phyloP scores from a whole-genome alignment of 2,329 filamentous ascomycete species.

The Phialocephala sp. region DNA sequence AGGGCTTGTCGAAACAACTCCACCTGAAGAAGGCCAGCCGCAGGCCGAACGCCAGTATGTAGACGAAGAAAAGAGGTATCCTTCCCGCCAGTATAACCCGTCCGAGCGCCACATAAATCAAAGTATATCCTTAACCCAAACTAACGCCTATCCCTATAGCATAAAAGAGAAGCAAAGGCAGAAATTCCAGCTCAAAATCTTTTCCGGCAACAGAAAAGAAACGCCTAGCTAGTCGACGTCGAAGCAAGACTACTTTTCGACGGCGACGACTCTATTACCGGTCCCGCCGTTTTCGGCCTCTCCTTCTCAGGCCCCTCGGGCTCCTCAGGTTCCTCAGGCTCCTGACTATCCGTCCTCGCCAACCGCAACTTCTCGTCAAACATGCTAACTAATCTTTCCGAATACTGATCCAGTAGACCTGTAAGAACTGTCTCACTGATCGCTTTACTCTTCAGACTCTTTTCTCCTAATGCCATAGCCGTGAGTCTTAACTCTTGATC shows the following conservation, averaged over 20 bases:
- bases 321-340: neutral
- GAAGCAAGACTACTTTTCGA: neutral
- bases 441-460: slow-evolving; percentile 46
- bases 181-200: neutral
- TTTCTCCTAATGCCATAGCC: slow-evolving; percentile 57
- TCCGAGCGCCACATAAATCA: neutral
- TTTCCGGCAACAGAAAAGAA: neutral
- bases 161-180: neutral
- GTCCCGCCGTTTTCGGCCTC: slow-evolving; percentile 2
- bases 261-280: neutral
- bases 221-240: neutral
- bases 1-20: neutral
- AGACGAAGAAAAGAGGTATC: neutral
- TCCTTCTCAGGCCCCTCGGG: neutral
- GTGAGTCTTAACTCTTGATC: slow-evolving; percentile 70
- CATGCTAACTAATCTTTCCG: slow-evolving; percentile 71
- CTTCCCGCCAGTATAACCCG: neutral
- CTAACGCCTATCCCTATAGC: neutral
- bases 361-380: slow-evolving; percentile 73
- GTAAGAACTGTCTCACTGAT: slow-evolving; percentile 64
- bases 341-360: neutral
- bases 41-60: slow-evolving; percentile 8
- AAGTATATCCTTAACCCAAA: neutral
- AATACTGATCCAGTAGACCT: slow-evolving; percentile 76
- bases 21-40: neutral